These are phyloP conservation scores for Megacollybia marginata DNA, from an alignment of 768 basidiomycete species.

Conservation along the genomic window DNA sequence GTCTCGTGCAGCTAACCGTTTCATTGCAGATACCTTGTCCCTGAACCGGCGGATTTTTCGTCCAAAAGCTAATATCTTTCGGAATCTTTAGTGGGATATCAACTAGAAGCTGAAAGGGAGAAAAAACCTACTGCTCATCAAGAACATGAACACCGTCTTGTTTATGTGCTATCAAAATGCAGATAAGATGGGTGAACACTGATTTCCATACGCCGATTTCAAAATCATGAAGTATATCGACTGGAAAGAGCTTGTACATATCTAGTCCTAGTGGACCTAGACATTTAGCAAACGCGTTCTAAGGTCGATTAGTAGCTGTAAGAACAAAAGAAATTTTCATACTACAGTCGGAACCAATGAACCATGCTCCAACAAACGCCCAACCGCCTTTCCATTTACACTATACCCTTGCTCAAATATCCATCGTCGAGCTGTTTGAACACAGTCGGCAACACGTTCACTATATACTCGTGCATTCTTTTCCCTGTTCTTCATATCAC, in stretches of 20 bases:
- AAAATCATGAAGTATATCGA: constrained; percentile 17
- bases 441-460: not conserved
- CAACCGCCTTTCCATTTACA: not conserved
- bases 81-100: not conserved
- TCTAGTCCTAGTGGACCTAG: constrained; percentile 7
- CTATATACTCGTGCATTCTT: constrained; percentile 1
- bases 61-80: constrained; percentile 1
- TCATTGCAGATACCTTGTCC: constrained; percentile 11
- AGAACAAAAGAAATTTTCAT: not conserved
- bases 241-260: constrained; percentile 7
- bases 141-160: constrained; percentile 5
- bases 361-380: constrained; percentile 1
- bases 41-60: constrained; percentile 13
- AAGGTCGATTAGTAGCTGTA: not conserved
- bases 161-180: constrained; percentile 10
- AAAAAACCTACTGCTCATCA: constrained; percentile 7
- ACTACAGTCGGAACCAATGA: constrained; percentile 11
- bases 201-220: constrained; percentile 18
- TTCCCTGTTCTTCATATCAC: constrained; percentile 3
- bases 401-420: constrained; percentile 7
- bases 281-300: constrained; percentile 22
- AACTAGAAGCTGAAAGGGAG: not conserved
- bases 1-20: constrained; percentile 13
- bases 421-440: constrained; percentile 1
- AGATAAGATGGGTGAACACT: constrained; percentile 14